Conservation (phyloP, 768 basidiomycete species). For the Paxillus ammoniavirescens region DNA sequence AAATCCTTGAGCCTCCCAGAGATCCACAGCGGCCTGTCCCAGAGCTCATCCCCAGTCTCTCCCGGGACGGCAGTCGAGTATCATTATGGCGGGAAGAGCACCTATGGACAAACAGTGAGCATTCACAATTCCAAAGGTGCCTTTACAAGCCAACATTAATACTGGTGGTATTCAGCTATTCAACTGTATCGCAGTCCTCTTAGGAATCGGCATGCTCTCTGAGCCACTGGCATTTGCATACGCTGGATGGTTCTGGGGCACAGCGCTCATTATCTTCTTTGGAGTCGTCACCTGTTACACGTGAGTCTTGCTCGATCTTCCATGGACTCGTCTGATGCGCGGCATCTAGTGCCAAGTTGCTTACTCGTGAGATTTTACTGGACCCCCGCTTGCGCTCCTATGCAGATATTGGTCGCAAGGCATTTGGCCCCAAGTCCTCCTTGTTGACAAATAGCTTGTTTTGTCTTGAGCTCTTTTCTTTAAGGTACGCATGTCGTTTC, state of each 20-base stretch:
- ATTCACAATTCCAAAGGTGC: neutral
- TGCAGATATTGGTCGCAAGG: slow-evolving; percentile 85
- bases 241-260: slow-evolving; percentile 85
- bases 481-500: slow-evolving; percentile 49
- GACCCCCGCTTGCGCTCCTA: slow-evolving; percentile 78
- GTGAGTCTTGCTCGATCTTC: slow-evolving; percentile 43
- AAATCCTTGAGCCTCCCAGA: neutral
- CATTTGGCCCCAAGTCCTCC: slow-evolving; percentile 76
- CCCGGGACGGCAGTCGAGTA: slow-evolving; percentile 10
- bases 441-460: slow-evolving; percentile 70
- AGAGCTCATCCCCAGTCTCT: neutral
- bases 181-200: slow-evolving; percentile 81
- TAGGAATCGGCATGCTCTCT: slow-evolving; percentile 88
- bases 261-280: slow-evolving; percentile 69
- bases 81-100: slow-evolving; percentile 55
- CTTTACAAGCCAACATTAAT: neutral
- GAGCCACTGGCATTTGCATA: slow-evolving; percentile 91
- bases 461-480: slow-evolving; percentile 83
- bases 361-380: slow-evolving; percentile 70
- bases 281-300: slow-evolving; percentile 86
- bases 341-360: slow-evolving; percentile 71
- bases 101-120: slow-evolving; percentile 70
- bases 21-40: neutral
- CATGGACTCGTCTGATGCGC: slow-evolving; percentile 3
- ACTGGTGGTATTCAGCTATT: slow-evolving; percentile 56